Conservation (phyloP, 2,329 filamentous ascomycete species). For the Achaetomium macrosporum region DNA sequence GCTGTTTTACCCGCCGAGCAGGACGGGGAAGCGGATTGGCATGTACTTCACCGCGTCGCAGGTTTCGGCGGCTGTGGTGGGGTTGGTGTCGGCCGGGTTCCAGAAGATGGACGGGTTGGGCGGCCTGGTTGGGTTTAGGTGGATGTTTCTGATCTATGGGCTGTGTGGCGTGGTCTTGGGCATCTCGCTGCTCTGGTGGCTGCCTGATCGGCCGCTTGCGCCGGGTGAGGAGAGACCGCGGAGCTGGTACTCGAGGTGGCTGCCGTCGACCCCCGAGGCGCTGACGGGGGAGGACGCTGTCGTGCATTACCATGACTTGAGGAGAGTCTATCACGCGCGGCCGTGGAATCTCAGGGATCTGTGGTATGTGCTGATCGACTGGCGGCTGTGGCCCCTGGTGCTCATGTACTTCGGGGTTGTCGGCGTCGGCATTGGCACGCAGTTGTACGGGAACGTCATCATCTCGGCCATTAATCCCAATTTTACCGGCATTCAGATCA, state of each 20-base stretch:
- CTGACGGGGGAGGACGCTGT: conserved; percentile 70
- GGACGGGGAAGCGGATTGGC: conserved; percentile 82
- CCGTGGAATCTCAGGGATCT: conserved; percentile 71
- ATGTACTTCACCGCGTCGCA: conserved; percentile 86
- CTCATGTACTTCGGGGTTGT: conserved; percentile 96
- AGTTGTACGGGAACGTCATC: conserved; percentile 82
- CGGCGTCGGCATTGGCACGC: conserved; percentile 83
- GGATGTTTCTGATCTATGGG: conserved; percentile 91
- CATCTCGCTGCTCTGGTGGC: conserved; percentile 76
- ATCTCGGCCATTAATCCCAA: conserved; percentile 70
- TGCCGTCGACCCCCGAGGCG: conserved; percentile 65
- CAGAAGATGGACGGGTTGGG: conserved; percentile 79
- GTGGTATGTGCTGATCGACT: conserved; percentile 66
- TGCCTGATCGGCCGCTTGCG: conserved; percentile 73
- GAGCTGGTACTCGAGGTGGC: conserved; percentile 52
- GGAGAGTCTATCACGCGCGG: conserved; percentile 69
- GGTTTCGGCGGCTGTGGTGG: conserved; percentile 82
- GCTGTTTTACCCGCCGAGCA: conserved; percentile 81
- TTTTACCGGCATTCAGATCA: conserved; percentile 69
- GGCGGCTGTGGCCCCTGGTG: conserved; percentile 79
- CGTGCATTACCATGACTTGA: conserved; percentile 78
- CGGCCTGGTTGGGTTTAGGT: conserved; percentile 76
- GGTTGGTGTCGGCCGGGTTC: conserved; percentile 83
- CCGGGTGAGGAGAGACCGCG: conserved; percentile 57
- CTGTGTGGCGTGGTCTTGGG: conserved; percentile 68